Base-by-base conservation (phyloP, 495 filamentous ascomycete species). In the Penicillium cataractarum region DNA sequence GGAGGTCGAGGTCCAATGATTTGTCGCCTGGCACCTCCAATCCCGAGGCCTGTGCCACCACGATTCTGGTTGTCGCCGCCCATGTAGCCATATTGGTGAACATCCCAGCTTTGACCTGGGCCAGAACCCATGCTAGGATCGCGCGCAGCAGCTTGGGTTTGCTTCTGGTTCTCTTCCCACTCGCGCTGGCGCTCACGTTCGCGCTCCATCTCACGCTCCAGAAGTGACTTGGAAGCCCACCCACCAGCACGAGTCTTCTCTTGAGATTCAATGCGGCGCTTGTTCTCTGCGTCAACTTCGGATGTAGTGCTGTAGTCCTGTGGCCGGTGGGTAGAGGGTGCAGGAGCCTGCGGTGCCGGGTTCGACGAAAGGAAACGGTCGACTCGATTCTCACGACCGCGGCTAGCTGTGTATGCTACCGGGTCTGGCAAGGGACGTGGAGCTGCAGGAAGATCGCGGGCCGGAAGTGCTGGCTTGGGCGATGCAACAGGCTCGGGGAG, bases 141-240 rank as follows among this genome's bases (percentile, higher is more conserved):
- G 19, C 65, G 63, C 26, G 82, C 81, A 6, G 84, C 87, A 48
- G 81, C 80, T 52, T 84, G 80, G 2, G 86, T 89, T 64, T 88
- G 88, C 60, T 89, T 84, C 76, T 97, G 95, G n/a, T 84, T 83
- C 58, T 94, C 90, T 68, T 98, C 95, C 95, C 95, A 99, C 67
- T 99, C 95, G 55, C 85, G 82, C 77, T 99, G 95, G 40, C 94
- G 84, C 73, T 96, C 91, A 12, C 96, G 85, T 76, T 99, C 95
- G 64, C 90, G 84, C 74, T 99, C 95, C 91, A 97, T 97, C 73
- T 99, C 95, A 22, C 93, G 87, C 76, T 97, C 93, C 1, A 98
- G 82, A 6, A 99, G 83, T 4, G 90, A 91, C 75, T 92, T 93
- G 57, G 83, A 83, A 1, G 90, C 89, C 88, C 89, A 91, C 0